Evolutionary conservation across 345 rosid species (phyloP), one percentile per base, ranked within the genome.

Genomic region (Pugionium dolabratum): DNA sequence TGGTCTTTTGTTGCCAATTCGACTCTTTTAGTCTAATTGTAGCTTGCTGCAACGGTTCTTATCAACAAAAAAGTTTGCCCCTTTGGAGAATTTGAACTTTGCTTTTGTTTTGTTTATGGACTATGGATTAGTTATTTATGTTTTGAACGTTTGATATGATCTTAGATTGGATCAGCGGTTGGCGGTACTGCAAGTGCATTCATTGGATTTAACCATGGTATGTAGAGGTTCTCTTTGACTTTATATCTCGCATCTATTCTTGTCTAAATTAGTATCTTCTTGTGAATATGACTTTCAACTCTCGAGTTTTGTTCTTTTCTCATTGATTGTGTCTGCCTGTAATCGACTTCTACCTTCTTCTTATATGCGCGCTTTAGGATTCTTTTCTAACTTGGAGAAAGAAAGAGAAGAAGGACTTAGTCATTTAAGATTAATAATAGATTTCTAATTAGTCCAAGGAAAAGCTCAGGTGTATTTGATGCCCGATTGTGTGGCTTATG

Each of bases 151-250:
- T 25, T 18, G 7, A 0, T 59, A 62, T 64, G 31, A 4, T 61
- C 4, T 62, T 76, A 93, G 97, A 90, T 89, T 77, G 98, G 97
- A 31, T 86, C 97, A 60, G 96, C 94, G 70, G 87, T 90, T 62
- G 94, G 98, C 54, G 98, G 97, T 47, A 74, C 78, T 4, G 64
- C 74, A 74, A 74, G 78, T 68, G 78, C 78, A 33, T 74, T 74
- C 60, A 60, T 67, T 74, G 78, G 78, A 37, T 74, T 74, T 34
- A 74, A 68, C 64, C 73, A 74, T 74, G 78, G 74, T 74, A 61
- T 54, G 64, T 4, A 36, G 7, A n/a, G 7, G 39, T 53, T 36
- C 50, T 57, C 34, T 28, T 11, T 5, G 8, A 2, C 31, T 31
- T 43, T 25, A 36, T 35, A 27, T 29, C 45, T 34, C 4, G 0